A percentile compares a stretch with the other conserved stretches of the same genome.
These are phyloP conservation scores for Sinapis alba DNA, from an alignment of 441 rosid genomes.

Conservation along the genomic window DNA sequence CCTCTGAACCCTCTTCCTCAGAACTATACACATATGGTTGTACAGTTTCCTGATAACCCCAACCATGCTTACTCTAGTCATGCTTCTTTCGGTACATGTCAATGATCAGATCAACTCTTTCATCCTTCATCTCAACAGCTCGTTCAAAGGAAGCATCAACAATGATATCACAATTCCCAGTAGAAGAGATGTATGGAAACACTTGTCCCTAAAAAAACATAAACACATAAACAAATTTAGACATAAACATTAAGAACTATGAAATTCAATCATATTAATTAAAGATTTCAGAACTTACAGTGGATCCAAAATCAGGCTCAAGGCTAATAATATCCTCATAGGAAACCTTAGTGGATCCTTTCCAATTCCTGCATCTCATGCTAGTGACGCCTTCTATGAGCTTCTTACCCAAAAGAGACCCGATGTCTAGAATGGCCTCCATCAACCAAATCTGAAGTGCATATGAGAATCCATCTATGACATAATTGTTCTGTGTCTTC, in stretches of 20 bases:
- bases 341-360: not conserved
- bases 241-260: not conserved
- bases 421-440: not conserved
- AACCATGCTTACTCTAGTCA: not conserved
- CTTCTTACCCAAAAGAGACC: not conserved
- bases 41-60: not conserved
- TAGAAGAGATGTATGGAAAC: not conserved
- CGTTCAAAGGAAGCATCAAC: not conserved
- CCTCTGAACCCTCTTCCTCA: not conserved
- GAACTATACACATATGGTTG: not conserved
- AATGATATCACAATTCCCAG: not conserved
- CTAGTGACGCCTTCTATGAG: not conserved
- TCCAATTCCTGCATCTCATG: not conserved
- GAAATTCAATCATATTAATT: not conserved
- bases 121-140: not conserved
- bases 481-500: not conserved
- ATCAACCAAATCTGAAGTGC: not conserved
- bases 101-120: not conserved
- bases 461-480: not conserved
- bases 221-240: not conserved
- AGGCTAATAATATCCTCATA: not conserved
- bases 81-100: not conserved
- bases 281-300: not conserved
- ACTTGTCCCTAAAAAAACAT: not conserved
- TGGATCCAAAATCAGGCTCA: not conserved